Conservation (phyloP, 495 filamentous ascomycete genomes). For the Neurospora africana region DNA sequence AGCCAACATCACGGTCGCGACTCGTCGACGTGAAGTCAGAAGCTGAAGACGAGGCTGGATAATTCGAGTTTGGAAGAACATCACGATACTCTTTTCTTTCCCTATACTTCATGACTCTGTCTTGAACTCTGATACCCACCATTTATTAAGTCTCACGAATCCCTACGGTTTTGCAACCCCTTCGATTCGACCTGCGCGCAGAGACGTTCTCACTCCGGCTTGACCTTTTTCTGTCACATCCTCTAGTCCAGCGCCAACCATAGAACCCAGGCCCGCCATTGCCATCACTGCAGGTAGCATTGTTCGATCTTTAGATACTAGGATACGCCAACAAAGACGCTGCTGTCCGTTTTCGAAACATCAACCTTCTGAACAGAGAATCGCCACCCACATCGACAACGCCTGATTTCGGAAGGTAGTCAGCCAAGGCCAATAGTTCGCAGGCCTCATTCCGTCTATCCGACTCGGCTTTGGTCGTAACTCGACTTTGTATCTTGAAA, state of each 20-base stretch:
- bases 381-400: neutral
- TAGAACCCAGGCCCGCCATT: neutral
- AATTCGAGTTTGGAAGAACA: neutral
- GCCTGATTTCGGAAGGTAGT: neutral
- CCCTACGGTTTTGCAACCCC: neutral
- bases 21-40: neutral
- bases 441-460: neutral
- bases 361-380: neutral
- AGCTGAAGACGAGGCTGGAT: conserved; percentile 1
- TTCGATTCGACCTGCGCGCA: neutral
- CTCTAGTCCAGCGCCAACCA: neutral
- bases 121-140: neutral
- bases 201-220: neutral
- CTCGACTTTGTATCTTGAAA: neutral
- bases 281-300: neutral
- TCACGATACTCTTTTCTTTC: neutral
- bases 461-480: neutral
- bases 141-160: neutral
- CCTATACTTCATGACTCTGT: neutral
- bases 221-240: neutral
- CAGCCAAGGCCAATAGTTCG: neutral
- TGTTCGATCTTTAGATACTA: neutral
- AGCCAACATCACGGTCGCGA: neutral
- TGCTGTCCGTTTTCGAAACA: neutral
- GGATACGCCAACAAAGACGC: neutral